Evolutionary conservation across 352 stramenopile genomes (phyloP).

Genomic region (Globisporangium viniferum): DNA sequence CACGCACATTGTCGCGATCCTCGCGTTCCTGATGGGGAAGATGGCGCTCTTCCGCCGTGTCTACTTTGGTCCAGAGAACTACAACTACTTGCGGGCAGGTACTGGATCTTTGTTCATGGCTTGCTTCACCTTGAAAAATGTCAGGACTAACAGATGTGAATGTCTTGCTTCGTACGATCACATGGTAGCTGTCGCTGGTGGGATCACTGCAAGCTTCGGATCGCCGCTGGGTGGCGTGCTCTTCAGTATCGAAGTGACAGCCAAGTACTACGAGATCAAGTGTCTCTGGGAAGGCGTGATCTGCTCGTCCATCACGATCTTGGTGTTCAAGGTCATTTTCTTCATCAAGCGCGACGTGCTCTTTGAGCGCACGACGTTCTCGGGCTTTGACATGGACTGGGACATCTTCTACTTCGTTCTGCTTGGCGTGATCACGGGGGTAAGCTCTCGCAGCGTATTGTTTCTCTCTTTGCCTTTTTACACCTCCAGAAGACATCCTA

Average conservation of each 20-base stretch:
- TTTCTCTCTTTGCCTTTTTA: background rate
- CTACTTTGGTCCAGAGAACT: constrained; percentile 71
- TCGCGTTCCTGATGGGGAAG: constrained; percentile 66
- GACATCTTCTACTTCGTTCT: constrained; percentile 75
- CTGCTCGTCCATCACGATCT: constrained; percentile 71
- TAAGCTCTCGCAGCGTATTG: constrained; percentile 22
- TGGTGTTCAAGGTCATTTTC: constrained; percentile 75
- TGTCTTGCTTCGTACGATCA: too few species aligned
- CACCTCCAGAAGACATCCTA: background rate
- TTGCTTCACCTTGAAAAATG: too few species aligned
- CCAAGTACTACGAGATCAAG: constrained; percentile 84
- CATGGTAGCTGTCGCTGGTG: too few species aligned
- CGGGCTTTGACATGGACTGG: constrained; percentile 74
- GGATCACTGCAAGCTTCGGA: constrained; percentile 79
- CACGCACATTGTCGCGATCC: constrained; percentile 72
- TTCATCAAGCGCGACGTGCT: constrained; percentile 71
- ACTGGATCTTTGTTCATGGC: background rate
- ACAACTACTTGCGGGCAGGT: constrained; percentile 66
- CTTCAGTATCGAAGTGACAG: constrained; percentile 85
- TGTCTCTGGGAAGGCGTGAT: constrained; percentile 84
- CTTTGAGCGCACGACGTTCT: constrained; percentile 77
- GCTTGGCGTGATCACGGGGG: constrained; percentile 60
- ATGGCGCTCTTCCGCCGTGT: constrained; percentile 62
- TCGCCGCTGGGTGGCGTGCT: constrained; percentile 74
- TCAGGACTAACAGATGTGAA: too few species aligned